Conservation (phyloP, 768 basidiomycete species). For the Leccinellum albellum region DNA sequence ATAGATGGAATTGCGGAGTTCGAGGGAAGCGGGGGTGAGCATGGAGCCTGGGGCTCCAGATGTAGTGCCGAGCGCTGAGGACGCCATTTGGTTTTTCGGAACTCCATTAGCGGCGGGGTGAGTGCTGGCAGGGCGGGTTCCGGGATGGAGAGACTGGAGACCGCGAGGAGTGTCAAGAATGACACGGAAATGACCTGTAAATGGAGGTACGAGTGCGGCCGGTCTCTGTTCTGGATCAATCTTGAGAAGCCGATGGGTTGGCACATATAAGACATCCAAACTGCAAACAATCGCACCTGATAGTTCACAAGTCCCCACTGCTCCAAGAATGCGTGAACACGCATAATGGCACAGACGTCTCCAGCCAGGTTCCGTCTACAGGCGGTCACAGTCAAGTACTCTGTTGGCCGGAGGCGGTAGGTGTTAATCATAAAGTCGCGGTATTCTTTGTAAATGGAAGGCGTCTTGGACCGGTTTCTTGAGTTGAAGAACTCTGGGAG, state of each 20-base stretch:
- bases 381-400: slow-evolving; percentile 96
- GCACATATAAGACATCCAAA: not conserved
- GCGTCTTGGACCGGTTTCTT: slow-evolving; percentile 91
- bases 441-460: slow-evolving; percentile 97
- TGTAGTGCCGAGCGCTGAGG: slow-evolving; percentile 8
- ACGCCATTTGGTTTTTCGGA: slow-evolving; percentile 32
- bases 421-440: slow-evolving; percentile 99
- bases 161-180: slow-evolving; percentile 96
- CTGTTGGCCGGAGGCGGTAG: slow-evolving; percentile 86
- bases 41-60: slow-evolving; percentile 14
- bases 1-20: slow-evolving; percentile 84
- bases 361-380: slow-evolving; percentile 95
- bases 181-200: slow-evolving; percentile 98
- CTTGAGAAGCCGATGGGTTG: slow-evolving; percentile 40
- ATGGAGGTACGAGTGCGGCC: slow-evolving; percentile 90
- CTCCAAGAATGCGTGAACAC: slow-evolving; percentile 97
- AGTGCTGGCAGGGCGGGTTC: slow-evolving; percentile 55
- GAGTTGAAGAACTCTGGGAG: slow-evolving; percentile 99
- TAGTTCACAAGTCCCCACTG: slow-evolving; percentile 99
- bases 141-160: slow-evolving; percentile 87
- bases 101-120: slow-evolving; percentile 48
- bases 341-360: slow-evolving; percentile 98
- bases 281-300: slow-evolving; percentile 56
- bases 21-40: slow-evolving; percentile 64
- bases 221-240: slow-evolving; percentile 97